phyloP scores from a whole-genome alignment of 257 asterid genomes.

The Plectranthus barbatus region DNA sequence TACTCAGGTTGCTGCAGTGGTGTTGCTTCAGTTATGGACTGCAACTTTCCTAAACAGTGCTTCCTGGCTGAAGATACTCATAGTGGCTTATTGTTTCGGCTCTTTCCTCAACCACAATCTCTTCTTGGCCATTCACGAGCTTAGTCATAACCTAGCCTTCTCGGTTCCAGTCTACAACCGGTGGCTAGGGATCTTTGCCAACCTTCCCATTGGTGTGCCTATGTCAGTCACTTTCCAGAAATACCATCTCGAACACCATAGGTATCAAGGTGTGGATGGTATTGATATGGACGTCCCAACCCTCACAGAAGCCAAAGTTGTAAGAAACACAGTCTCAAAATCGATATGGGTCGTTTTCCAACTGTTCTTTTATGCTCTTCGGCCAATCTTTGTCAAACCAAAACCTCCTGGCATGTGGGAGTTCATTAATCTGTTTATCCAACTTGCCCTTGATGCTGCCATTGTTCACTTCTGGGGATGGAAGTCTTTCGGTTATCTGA shows the following conservation, averaged over 20 bases:
- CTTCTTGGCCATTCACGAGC: slow-evolving; percentile 91
- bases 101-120: slow-evolving; percentile 94
- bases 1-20: slow-evolving; percentile 77
- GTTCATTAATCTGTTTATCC: slow-evolving; percentile 52
- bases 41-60: slow-evolving; percentile 58
- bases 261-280: slow-evolving; percentile 94
- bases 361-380: slow-evolving; percentile 85
- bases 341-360: slow-evolving; percentile 75
- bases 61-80: slow-evolving; percentile 61
- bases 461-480: slow-evolving; percentile 71
- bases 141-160: slow-evolving; percentile 94
- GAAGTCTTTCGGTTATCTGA: slow-evolving; percentile 70
- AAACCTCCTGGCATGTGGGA: slow-evolving; percentile 97
- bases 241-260: slow-evolving; percentile 96
- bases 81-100: slow-evolving; percentile 71
- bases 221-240: slow-evolving; percentile 97
- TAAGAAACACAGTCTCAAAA: slow-evolving; percentile 46
- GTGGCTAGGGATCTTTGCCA: slow-evolving; percentile 86
- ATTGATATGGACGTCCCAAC: slow-evolving; percentile 87
- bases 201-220: slow-evolving; percentile 92
- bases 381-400: slow-evolving; percentile 85
- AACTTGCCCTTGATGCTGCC: slow-evolving; percentile 54
- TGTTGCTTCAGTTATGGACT: slow-evolving; percentile 84
- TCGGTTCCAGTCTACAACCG: slow-evolving; percentile 73
- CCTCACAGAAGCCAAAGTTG: slow-evolving; percentile 50